Conservation (phyloP, 164 flowering plant species). For the Sextonia rubra region DNA sequence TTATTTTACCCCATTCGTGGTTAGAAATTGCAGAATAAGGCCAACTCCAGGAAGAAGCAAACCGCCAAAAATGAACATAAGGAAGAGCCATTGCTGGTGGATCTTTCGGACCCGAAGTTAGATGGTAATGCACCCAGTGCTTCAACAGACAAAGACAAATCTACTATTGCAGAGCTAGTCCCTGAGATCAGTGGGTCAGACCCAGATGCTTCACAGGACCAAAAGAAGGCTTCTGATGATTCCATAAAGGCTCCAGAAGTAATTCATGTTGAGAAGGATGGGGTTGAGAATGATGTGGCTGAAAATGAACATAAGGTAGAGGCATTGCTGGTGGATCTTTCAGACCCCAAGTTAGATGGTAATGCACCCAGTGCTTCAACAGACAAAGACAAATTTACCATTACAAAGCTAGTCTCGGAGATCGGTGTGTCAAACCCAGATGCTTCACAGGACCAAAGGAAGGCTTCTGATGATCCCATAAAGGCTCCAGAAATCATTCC, state of each 20-base stretch:
- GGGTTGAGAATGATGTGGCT: conserved; percentile 16
- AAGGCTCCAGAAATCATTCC: conserved; percentile 2
- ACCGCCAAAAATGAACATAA: background rate
- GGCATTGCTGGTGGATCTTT: conserved; percentile 37
- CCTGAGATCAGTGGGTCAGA: conserved; percentile 7
- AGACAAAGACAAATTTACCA: conserved; percentile 6
- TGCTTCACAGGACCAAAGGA: background rate
- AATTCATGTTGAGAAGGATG: conserved; percentile 1
- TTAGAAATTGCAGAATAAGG: conserved; percentile 29
- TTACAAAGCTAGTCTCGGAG: conserved; percentile 15
- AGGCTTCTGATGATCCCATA: background rate
- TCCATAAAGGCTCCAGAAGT: conserved; percentile 2
- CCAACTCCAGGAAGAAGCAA: conserved; percentile 24
- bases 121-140: conserved; percentile 20
- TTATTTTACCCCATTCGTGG: background rate
- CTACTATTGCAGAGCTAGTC: conserved; percentile 15
- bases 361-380: conserved; percentile 18
- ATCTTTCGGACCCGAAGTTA: conserved; percentile 32
- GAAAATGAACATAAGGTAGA: conserved; percentile 19
- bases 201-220: background rate
- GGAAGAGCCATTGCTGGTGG: conserved; percentile 38
- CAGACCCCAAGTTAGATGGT: conserved; percentile 28
- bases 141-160: conserved; percentile 4
- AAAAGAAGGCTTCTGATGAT: background rate
- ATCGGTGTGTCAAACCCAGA: conserved; percentile 2